Base-by-base conservation (phyloP, 192 early-diverging fungal genomes). In the Umbelopsis ramanniana region DNA sequence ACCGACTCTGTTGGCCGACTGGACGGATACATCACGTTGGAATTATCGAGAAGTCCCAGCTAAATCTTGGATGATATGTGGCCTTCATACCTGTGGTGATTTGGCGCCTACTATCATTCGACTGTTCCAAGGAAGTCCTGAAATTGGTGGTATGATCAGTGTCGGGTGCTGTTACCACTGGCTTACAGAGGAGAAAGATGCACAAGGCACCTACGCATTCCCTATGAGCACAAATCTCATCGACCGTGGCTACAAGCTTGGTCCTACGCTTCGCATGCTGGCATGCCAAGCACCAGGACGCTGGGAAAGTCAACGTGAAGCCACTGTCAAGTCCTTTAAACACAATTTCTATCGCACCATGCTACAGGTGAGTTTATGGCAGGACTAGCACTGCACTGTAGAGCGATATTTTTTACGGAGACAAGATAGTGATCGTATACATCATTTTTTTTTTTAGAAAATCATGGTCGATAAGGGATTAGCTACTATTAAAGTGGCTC, bases 111-210 rank as follows among this genome's bases (percentile, higher is more conserved):
- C 88, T 1, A 88, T 93, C 71, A 83, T 96, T 10, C 81, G 85
- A 47, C 72, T 87, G 23, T 94, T 89, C 76, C 82, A 85, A 3
- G 83, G 88, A 67, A 84, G 83, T 37, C 76, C 81, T 8, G 84
- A 88, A 10, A 80, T 77, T 11, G 24, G 66, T 5, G 80, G 82
- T 15, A 74, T 94, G 43, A 90, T 89, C 15, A 83, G 85, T 52
- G 92, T 94, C 12, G 90, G 92, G 11, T 95, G 95, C 84, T 97
- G 95, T 79, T 95, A 97, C 76, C 93, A 97, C 79, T 84, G 82
- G 72, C 80, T 96, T 17, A 83, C 92, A 0, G 92, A 94, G 33
- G 19, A 53, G 22, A 69, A 69, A 17, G 52, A 26, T 37, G 37
- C 33, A 6, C 29, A 79, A n/a, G 22, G 66, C 15, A 46, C 72